phyloP scores from a whole-genome alignment of 192 early-diverging fungal species.

The Dimargaris cristalligena region DNA sequence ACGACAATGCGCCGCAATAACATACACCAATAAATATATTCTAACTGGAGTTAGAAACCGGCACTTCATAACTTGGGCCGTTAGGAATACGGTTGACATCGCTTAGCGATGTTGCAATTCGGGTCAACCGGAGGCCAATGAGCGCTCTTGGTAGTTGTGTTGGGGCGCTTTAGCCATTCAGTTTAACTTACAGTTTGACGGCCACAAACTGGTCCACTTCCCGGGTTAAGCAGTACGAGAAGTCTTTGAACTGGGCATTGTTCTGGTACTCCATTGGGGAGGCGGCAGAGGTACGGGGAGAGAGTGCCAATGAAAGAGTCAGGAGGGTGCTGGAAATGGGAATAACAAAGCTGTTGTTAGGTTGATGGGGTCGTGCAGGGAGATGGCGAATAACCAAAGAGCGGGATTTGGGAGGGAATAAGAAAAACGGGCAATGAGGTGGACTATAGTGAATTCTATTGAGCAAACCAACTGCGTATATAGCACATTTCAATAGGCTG shows the following conservation, averaged over 20 bases:
- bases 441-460: too few species aligned
- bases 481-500: too few species aligned
- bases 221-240: conserved; percentile 49
- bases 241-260: conserved; percentile 31
- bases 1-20: not conserved
- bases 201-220: conserved; percentile 41
- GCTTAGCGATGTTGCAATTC: conserved; percentile 19
- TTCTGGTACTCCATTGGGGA: conserved; percentile 1
- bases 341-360: too few species aligned
- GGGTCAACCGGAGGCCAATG: not conserved
- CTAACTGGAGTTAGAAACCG: conserved; percentile 19
- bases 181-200: conserved; percentile 38
- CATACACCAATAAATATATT: not conserved
- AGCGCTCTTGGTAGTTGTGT: not conserved
- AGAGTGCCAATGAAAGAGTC: too few species aligned
- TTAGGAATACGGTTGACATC: conserved; percentile 10
- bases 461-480: too few species aligned
- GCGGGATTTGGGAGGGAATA: too few species aligned
- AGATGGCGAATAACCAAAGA: too few species aligned
- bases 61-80: conserved; percentile 16
- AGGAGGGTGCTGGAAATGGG: too few species aligned
- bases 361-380: too few species aligned
- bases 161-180: not conserved
- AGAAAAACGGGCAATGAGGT: too few species aligned
- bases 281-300: not conserved